Base-by-base conservation (phyloP, 495 filamentous ascomycete species). In the Lepidopterella palustris region DNA sequence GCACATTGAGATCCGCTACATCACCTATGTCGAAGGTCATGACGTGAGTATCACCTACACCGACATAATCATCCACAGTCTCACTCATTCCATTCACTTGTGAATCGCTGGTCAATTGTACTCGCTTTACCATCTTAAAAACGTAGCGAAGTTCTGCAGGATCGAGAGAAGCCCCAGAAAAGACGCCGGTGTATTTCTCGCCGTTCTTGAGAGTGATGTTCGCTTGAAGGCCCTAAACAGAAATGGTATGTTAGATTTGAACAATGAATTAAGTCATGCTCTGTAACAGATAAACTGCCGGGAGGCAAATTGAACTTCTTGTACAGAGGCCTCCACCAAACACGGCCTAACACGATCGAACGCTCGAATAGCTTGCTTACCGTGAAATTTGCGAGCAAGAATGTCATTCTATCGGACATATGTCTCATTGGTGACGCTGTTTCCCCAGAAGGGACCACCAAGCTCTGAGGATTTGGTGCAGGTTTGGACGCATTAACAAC, bases 1-100 rank as follows among this genome's bases (percentile, higher is more conserved):
- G 70, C 21, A 87, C 80, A 56, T 79, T 73, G 48, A 90, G 76
- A 62, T 91, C 87, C 45, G 78, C 76, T 32, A 89, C 77, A 64
- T 97, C 90, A 67, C 87, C 88, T 28, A 83, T 75, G 66, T 92
- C 87, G 63, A 95, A 93, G 18, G 84, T 74, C 88, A 95, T 88
- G 55, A 76, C 77, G 70, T 85, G 83, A 45, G 87, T 84, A 23
- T 82, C 80, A 3, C 79, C 82, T 21, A 75, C 70, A 8, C 87
- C 87, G 21, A 86, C 66, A 64, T 82, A 87, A 25, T 81, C 79
- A 55, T 73, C 74, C 5, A 71, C 45, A n/a, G 58, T 61, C 18
- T 82, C 79, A 55, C 72, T 77, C 6, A 76, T 66, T 32, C 84
- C 84, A 62, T 88, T 88, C 29, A 77, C 66, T 28, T 77, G 78